phyloP scores from a whole-genome alignment of 2,329 filamentous ascomycete genomes.

The Purpureocillium lavendulum region DNA sequence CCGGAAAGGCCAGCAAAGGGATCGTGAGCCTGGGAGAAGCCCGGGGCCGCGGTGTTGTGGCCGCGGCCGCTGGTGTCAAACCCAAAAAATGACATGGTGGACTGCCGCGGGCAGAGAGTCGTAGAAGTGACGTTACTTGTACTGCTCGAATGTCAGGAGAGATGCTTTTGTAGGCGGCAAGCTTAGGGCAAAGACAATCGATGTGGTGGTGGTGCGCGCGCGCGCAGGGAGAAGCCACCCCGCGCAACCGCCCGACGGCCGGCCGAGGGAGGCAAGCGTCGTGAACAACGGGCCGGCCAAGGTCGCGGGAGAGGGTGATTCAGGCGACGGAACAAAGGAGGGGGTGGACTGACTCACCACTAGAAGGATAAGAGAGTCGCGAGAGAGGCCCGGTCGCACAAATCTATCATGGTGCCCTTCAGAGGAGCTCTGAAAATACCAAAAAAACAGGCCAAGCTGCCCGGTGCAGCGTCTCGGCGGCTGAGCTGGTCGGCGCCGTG shows the following conservation, averaged over 20 bases:
- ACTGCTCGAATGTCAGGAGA: no score
- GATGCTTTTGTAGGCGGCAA: no score
- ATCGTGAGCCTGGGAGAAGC: conserved; percentile 77
- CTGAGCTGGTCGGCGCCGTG: background rate
- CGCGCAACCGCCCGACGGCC: no score
- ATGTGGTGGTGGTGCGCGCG: no score
- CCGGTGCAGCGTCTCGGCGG: background rate
- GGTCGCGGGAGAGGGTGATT: background rate
- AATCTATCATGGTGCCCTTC: conserved; percentile 34
- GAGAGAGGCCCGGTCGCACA: conserved; percentile 22
- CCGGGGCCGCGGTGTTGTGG: conserved; percentile 61
- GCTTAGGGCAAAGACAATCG: no score
- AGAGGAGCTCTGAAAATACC: conserved; percentile 13
- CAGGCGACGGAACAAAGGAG: background rate
- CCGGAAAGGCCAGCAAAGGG: conserved; percentile 78
- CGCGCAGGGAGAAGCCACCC: no score
- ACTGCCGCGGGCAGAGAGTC: background rate
- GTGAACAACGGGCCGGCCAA: background rate
- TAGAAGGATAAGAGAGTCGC: conserved; percentile 27
- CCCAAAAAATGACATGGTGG: conserved; percentile 82
- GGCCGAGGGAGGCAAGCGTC: no score
- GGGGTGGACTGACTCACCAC: conserved; percentile 23
- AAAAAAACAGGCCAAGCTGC: no score
- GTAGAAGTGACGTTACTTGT: no score
- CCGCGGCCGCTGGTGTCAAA: conserved; percentile 58